Conservation (phyloP, 2,329 filamentous ascomycete species). For the Cryphonectria radicalis region DNA sequence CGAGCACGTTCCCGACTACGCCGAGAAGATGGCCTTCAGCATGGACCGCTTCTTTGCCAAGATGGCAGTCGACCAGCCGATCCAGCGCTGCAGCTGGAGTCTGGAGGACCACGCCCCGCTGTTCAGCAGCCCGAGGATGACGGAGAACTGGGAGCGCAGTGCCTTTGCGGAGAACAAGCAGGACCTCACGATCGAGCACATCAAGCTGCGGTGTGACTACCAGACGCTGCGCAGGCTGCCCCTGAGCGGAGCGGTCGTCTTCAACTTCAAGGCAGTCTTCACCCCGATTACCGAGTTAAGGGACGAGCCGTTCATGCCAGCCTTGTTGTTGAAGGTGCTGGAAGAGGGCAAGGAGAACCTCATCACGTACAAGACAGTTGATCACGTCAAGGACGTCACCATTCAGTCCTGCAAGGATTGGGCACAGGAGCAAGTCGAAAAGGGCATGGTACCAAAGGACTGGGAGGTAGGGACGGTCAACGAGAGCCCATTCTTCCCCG, state of each 20-base stretch:
- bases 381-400: conserved; percentile 76
- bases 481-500: conserved; percentile 75
- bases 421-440: conserved; percentile 66
- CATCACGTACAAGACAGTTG: conserved; percentile 75
- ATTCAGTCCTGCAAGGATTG: conserved; percentile 68
- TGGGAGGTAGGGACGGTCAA: conserved; percentile 74
- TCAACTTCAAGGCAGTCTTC: conserved; percentile 89
- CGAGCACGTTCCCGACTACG: conserved; percentile 76
- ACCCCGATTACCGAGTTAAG: conserved; percentile 72
- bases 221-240: conserved; percentile 82
- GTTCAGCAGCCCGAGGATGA: conserved; percentile 71
- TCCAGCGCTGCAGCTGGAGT: conserved; percentile 85
- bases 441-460: conserved; percentile 42
- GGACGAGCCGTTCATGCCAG: conserved; percentile 74
- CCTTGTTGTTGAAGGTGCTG: conserved; percentile 69
- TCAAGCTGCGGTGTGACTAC: conserved; percentile 81
- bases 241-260: conserved; percentile 74
- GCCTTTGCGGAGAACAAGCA: conserved; percentile 54
- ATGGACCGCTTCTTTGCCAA: conserved; percentile 89
- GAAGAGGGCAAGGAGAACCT: conserved; percentile 55
- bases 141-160: conserved; percentile 63
- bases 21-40: conserved; percentile 84
- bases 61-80: conserved; percentile 73
- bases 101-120: conserved; percentile 76
- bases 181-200: conserved; percentile 57